Evolutionary conservation across 768 basidiomycete species (phyloP).

Genomic region (Russula foetens): DNA sequence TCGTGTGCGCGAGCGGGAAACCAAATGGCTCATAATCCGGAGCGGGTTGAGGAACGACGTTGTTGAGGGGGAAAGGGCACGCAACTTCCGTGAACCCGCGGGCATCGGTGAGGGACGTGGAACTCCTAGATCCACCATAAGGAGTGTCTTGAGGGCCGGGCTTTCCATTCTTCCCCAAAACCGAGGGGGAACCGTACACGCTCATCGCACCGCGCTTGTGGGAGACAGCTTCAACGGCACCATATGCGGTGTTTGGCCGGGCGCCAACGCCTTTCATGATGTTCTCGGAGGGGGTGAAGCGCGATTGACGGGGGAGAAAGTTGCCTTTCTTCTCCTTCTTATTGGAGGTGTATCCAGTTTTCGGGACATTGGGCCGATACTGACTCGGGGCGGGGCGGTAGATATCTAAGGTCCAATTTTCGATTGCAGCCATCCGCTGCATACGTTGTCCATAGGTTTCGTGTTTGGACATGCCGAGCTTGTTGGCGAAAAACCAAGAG

Average conservation of each 20-base stretch:
- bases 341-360: constrained; percentile 45
- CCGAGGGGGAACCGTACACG: constrained; percentile 24
- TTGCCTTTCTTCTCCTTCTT: constrained; percentile 47
- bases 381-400: constrained; percentile 87
- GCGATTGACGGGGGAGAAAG: constrained; percentile 59
- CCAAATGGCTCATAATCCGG: constrained; percentile 91
- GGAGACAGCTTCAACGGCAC: constrained; percentile 51
- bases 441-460: constrained; percentile 92
- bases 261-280: constrained; percentile 42
- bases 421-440: constrained; percentile 84
- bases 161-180: constrained; percentile 36
- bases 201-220: constrained; percentile 48
- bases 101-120: constrained; percentile 61
- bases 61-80: constrained; percentile 88
- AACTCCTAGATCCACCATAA: constrained; percentile 71
- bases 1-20: constrained; percentile 88
- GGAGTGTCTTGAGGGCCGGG: constrained; percentile 69
- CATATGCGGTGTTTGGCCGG: constrained; percentile 57
- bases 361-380: constrained; percentile 82
- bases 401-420: constrained; percentile 94
- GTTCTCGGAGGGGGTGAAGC: constrained; percentile 69
- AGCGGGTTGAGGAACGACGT: constrained; percentile 90
- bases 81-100: constrained; percentile 51
- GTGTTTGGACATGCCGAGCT: constrained; percentile 84
- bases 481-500: constrained; percentile 97